Base-by-base conservation (phyloP, 2,329 filamentous ascomycete species). In the Cladobotryum mycophilum region DNA sequence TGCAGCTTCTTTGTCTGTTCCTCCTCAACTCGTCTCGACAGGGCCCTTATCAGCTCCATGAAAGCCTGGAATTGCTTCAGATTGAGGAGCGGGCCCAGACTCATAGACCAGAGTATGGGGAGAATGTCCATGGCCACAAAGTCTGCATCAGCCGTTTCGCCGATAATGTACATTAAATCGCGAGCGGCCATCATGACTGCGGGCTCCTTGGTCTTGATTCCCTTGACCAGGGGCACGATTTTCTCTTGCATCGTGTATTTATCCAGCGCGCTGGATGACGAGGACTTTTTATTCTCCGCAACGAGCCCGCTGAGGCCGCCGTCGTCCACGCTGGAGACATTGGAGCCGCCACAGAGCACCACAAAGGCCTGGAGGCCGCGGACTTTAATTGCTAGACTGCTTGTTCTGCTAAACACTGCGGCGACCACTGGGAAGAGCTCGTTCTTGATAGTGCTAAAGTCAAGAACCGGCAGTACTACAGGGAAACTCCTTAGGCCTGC, bases 161-260 rank as follows among this genome's bases (percentile, higher is more conserved):
- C 90, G 25, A 99, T 85, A 45, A 96, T 86, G 45, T 81, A 82
- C 57, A 97, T 83, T 1, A 96, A 89, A 49, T 85, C 85, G 34
- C 97, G 75, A 1, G 90, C 86, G 5, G 92, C 91, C 76, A 97
- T 87, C 88, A 97, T 97, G 9, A 99, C 93, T 7, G 90, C 91
- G 0, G 93, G 93, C 66, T 99, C 93, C 65, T 96, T 97, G 0
- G 93, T 99, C 70, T 96, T 97, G 72, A 99, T 97, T 2, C 78
- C 90, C 62, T 88, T 90, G 54, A 99, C 77, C 4, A 97, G 72
- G 0, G 93, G 93, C 0, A 97, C 81, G 34, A 99, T 88, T 72
- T 96, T 97, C 65, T 99, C 93, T 66, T 99, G 93, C 72, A 99
- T 92, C 0, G 93, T 97, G 64, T 93, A 97, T 67, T 97, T 97